Evolutionary conservation across 2,329 filamentous ascomycete species (phyloP).

Genomic region (Colletotrichum sp.): DNA sequence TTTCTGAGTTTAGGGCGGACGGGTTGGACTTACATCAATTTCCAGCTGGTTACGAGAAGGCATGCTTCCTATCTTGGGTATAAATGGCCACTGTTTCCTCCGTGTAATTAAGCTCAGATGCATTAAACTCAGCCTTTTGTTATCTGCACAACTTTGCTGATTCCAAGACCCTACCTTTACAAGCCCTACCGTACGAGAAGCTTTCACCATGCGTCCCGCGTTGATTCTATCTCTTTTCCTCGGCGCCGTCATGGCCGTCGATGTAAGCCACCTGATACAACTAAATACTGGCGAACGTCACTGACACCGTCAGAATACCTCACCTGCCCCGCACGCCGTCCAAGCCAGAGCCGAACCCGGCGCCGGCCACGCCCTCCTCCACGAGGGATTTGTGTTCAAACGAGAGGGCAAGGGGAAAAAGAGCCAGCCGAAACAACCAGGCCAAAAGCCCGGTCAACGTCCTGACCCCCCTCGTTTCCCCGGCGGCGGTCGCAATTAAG

Average conservation of each 20-base stretch:
- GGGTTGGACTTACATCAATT: rapidly evolving
- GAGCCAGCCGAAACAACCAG: neutral
- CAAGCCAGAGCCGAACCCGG: neutral
- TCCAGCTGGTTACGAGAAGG: rapidly evolving
- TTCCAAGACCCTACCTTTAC: neutral
- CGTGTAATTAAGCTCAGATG: neutral
- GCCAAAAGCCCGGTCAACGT: neutral
- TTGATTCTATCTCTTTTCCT: neutral
- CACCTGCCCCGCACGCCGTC: neutral
- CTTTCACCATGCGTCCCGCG: neutral
- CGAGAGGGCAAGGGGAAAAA: neutral
- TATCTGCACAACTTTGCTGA: neutral
- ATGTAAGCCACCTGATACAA: neutral
- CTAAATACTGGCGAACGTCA: too few species aligned
- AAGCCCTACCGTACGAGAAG: neutral
- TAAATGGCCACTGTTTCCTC: neutral
- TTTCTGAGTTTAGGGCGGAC: neutral
- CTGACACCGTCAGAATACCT: neutral
- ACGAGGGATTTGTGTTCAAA: rapidly evolving
- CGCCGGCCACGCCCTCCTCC: too few species aligned
- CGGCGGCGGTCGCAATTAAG: rapidly evolving
- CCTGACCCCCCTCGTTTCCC: neutral
- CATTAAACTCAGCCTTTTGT: neutral
- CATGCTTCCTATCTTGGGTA: neutral
- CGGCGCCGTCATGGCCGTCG: neutral